Evolutionary conservation across 306 rosid genomes (phyloP).

Genomic region (Medicago arabica): DNA sequence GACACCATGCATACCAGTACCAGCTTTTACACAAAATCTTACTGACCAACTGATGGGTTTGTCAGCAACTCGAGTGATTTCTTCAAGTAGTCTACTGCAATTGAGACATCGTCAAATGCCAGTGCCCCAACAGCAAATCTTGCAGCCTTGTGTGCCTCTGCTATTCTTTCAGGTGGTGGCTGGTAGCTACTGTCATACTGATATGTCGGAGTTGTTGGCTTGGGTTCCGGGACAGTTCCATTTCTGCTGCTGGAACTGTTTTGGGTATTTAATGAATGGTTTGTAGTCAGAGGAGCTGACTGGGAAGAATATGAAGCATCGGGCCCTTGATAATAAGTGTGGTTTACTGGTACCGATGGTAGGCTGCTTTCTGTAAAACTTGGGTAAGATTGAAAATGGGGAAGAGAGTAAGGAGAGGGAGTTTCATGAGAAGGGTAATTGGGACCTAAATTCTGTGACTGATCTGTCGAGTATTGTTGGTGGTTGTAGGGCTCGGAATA

Average conservation of each 20-base stretch:
- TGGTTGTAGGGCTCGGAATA: conserved; percentile 69
- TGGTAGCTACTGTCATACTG: conserved; percentile 81
- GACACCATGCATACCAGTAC: conserved; percentile 33
- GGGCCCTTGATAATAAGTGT: conserved; percentile 68
- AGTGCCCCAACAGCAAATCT: conserved; percentile 99
- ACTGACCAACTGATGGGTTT: conserved; percentile 73
- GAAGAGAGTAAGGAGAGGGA: conserved; percentile 52
- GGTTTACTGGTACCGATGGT: conserved; percentile 74
- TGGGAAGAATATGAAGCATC: conserved; percentile 69
- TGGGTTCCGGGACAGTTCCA: conserved; percentile 60
- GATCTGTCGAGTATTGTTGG: conserved; percentile 70
- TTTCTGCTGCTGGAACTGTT: conserved; percentile 59
- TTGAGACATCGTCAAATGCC: conserved; percentile 93
- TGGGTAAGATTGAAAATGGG: conserved; percentile 94
- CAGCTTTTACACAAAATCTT: conserved; percentile 32
- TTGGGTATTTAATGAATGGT: conserved; percentile 54
- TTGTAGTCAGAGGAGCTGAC: conserved; percentile 64
- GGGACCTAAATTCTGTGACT: conserved; percentile 67
- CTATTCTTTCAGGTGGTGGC: conserved; percentile 89
- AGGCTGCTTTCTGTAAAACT: conserved; percentile 89
- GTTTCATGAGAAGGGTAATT: conserved; percentile 68
- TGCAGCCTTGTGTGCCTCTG: conserved; percentile 98
- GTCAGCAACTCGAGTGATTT: conserved; percentile 95
- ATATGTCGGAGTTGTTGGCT: conserved; percentile 58
- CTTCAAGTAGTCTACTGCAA: conserved; percentile 81